Conservation (phyloP, 345 rosid species). For the Reutealis trisperma region DNA sequence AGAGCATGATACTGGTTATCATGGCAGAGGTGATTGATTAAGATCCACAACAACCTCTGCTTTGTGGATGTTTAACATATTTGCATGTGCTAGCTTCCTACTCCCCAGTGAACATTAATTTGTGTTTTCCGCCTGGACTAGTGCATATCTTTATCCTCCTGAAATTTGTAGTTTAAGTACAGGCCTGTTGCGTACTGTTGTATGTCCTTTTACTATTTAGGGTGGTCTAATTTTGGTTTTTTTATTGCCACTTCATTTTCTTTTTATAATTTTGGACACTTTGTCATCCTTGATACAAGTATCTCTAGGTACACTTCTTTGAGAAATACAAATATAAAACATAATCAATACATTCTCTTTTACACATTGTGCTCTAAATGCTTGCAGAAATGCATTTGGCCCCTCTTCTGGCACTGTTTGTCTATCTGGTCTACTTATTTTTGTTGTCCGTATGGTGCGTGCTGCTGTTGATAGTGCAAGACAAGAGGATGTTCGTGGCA, state of each 20-base stretch:
- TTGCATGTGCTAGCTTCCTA: neutral
- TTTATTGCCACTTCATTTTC: neutral
- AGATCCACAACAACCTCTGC: neutral
- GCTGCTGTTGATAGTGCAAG: constrained; percentile 78
- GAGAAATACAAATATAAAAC: neutral
- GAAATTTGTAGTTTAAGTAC: neutral
- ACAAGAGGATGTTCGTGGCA: constrained; percentile 69
- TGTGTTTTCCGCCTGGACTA: neutral
- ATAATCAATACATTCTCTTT: neutral
- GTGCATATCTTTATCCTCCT: neutral
- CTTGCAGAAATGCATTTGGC: constrained; percentile 81
- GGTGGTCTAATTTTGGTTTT: neutral
- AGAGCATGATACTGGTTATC: neutral
- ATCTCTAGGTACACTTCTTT: neutral
- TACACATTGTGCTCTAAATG: constrained; percentile 15
- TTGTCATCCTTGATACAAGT: neutral
- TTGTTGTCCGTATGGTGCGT: constrained; percentile 72
- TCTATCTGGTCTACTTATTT: constrained; percentile 79
- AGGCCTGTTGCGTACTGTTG: neutral
- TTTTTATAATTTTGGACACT: neutral
- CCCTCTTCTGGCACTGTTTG: constrained; percentile 87
- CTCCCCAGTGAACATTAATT: neutral
- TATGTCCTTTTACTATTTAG: neutral
- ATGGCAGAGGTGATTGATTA: neutral
- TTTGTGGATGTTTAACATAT: neutral